These are phyloP conservation scores for Mycena vitilis DNA, from an alignment of 768 basidiomycete genomes.

Conservation along the genomic window DNA sequence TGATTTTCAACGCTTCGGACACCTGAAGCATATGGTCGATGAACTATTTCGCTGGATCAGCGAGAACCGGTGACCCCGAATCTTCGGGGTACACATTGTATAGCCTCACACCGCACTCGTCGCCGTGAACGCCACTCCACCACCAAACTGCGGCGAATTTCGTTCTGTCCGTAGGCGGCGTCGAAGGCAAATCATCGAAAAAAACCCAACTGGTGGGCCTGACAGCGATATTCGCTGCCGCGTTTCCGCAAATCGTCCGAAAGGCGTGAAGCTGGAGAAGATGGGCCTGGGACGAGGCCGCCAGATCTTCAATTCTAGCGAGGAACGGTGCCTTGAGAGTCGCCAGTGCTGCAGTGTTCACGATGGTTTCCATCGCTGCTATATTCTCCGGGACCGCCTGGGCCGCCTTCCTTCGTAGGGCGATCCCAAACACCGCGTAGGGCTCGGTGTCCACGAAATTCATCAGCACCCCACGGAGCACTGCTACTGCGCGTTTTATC, in stretches of 20 bases:
- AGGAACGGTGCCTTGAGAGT: constrained; percentile 3
- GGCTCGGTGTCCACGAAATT: not conserved
- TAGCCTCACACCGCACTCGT: too few species aligned
- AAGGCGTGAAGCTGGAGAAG: constrained; percentile 1
- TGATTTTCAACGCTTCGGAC: not conserved
- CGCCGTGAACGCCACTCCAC: too few species aligned
- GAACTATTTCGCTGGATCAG: not conserved
- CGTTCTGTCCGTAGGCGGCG: too few species aligned
- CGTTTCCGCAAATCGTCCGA: not conserved
- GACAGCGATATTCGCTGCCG: not conserved
- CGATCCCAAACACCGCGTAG: constrained; percentile 4
- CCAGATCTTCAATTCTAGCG: not conserved
- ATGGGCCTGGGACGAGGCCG: too few species aligned
- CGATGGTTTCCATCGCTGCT: not conserved
- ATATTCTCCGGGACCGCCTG: not conserved
- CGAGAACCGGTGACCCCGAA: not conserved
- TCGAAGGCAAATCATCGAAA: too few species aligned
- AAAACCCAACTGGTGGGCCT: too few species aligned
- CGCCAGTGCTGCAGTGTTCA: constrained; percentile 2
- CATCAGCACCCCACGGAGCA: not conserved
- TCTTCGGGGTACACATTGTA: too few species aligned
- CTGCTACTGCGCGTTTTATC: not conserved
- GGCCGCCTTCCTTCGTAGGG: not conserved
- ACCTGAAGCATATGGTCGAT: not conserved
- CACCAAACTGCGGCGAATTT: too few species aligned